These are phyloP conservation scores for Toxicodendron radicans DNA, from an alignment of 345 rosid species.

Conservation along the genomic window DNA sequence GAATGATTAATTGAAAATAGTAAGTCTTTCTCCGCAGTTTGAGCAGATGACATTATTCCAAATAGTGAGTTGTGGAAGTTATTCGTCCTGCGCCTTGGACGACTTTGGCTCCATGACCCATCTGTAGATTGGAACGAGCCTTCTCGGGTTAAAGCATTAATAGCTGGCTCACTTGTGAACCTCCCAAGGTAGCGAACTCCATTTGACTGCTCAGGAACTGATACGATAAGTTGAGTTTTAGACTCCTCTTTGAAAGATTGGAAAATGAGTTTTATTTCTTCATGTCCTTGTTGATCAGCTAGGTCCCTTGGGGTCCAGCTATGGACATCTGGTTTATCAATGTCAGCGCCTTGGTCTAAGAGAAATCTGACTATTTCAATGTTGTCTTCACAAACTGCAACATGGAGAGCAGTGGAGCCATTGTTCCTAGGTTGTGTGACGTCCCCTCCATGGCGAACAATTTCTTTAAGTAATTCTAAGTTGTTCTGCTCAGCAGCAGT, in stretches of 20 bases:
- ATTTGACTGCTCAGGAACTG: constrained; percentile 48
- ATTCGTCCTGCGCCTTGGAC: constrained; percentile 57
- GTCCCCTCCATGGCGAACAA: constrained; percentile 51
- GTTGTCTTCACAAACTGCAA: constrained; percentile 78
- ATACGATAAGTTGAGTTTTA: constrained; percentile 32
- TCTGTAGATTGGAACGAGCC: constrained; percentile 36
- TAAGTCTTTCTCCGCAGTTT: constrained; percentile 36
- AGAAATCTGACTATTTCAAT: constrained; percentile 66
- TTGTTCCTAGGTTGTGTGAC: constrained; percentile 47
- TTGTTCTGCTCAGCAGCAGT: constrained; percentile 69
- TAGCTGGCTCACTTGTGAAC: constrained; percentile 70
- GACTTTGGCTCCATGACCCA: constrained; percentile 43
- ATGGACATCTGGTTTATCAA: constrained; percentile 56
- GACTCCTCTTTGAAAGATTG: constrained; percentile 32
- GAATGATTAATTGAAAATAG: constrained; percentile 30
- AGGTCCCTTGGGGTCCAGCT: constrained; percentile 73
- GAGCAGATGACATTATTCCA: constrained; percentile 70
- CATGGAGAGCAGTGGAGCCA: constrained; percentile 77
- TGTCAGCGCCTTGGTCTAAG: constrained; percentile 60
- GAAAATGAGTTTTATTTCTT: constrained; percentile 61
- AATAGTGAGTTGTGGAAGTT: constrained; percentile 72
- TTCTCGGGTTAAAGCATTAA: constrained; percentile 36
- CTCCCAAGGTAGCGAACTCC: constrained; percentile 56
- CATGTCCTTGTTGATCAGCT: constrained; percentile 89
- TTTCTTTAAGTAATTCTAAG: constrained; percentile 59